Evolutionary conservation across 345 rosid genomes (phyloP).

Genomic region (Brassica carinata): DNA sequence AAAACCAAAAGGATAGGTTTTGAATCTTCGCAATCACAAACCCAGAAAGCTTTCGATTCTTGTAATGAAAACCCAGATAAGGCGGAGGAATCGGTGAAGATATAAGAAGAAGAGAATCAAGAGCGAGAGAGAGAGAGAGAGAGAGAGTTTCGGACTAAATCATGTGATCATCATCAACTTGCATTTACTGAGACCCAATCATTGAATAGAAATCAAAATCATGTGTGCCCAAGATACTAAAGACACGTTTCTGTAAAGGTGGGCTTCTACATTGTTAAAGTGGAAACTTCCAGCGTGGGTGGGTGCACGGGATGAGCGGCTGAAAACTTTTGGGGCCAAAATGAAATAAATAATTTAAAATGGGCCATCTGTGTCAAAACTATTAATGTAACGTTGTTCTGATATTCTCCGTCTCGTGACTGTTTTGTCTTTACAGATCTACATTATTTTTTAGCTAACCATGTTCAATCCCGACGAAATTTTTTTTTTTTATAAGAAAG

Average conservation of each 20-base stretch:
- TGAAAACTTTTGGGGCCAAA: background rate
- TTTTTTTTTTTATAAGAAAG: too few relatives aligned
- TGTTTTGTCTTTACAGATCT: background rate
- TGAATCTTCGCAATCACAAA: background rate
- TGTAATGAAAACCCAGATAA: background rate
- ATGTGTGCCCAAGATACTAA: background rate
- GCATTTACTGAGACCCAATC: slow-evolving; percentile 28
- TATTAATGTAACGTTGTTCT: slow-evolving; percentile 8
- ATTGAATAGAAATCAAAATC: slow-evolving; percentile 20
- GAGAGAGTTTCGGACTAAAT: slow-evolving; percentile 15
- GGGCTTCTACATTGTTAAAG: background rate
- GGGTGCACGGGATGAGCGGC: background rate
- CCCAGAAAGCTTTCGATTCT: slow-evolving; percentile 1
- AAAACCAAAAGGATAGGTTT: slow-evolving; percentile 6
- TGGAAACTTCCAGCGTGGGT: background rate
- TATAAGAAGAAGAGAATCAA: too few relatives aligned
- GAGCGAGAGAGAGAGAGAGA: background rate
- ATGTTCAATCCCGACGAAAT: too few relatives aligned
- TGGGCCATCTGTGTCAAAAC: background rate
- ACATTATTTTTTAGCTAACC: too few relatives aligned
- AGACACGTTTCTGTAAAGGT: background rate
- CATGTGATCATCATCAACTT: background rate
- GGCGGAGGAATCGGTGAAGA: background rate
- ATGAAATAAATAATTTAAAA: background rate
- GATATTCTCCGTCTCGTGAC: background rate